Conservation (phyloP, 1,139 yeast species). For the Suhomyces ambrosiae region DNA sequence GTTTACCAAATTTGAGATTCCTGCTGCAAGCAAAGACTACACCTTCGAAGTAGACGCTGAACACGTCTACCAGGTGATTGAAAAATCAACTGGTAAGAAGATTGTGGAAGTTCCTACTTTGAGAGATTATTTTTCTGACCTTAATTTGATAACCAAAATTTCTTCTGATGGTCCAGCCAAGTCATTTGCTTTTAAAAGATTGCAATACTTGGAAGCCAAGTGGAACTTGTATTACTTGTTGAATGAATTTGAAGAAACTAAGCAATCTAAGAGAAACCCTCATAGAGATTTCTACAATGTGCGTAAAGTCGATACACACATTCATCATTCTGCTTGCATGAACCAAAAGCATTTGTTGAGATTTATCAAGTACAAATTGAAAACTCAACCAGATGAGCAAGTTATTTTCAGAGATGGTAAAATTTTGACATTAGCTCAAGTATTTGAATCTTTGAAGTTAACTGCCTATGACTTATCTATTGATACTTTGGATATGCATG, state of each 20-base stretch:
- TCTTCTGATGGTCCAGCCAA: slow-evolving; percentile 97
- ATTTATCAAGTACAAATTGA: slow-evolving; percentile 84
- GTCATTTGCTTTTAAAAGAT: slow-evolving; percentile 90
- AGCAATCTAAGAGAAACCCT: slow-evolving; percentile 71
- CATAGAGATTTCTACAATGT: slow-evolving; percentile 98
- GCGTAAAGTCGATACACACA: slow-evolving; percentile 97
- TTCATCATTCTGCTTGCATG: slow-evolving; percentile 99
- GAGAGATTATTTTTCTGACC: slow-evolving; percentile 79
- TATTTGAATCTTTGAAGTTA: slow-evolving; percentile 84
- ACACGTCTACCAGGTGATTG: slow-evolving; percentile 69
- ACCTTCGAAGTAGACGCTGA: slow-evolving; percentile 57
- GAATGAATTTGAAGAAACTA: slow-evolving; percentile 90
- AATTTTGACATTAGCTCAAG: slow-evolving; percentile 81
- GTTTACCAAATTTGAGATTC: slow-evolving; percentile 62
- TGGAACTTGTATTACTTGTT: slow-evolving; percentile 89
- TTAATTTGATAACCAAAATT: slow-evolving; percentile 67
- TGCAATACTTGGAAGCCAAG: slow-evolving; percentile 92
- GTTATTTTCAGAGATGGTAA: slow-evolving; percentile 94
- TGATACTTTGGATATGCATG: slow-evolving; percentile 98
- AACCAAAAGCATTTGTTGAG: slow-evolving; percentile 94
- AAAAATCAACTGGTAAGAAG: slow-evolving; percentile 34
- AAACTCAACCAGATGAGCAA: slow-evolving; percentile 70
- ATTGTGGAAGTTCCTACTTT: slow-evolving; percentile 73
- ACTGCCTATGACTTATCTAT: slow-evolving; percentile 94
- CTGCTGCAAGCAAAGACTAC: slow-evolving; percentile 54